Conservation (phyloP, 2,329 filamentous ascomycete genomes). For the Xylaria sp. region DNA sequence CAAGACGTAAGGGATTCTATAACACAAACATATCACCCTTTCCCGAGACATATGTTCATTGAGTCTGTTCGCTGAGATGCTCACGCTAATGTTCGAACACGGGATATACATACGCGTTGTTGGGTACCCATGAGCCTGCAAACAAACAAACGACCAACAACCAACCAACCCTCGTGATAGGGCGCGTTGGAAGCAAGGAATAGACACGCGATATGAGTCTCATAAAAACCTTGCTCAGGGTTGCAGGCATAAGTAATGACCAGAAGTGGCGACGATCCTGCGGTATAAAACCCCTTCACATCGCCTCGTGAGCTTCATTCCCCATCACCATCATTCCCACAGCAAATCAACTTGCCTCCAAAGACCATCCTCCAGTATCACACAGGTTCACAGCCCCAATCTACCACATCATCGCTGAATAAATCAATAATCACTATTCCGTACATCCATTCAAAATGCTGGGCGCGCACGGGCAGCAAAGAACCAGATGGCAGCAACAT, state of each 20-base stretch:
- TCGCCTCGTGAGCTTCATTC: not conserved
- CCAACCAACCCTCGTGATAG: not conserved
- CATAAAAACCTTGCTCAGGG: not conserved
- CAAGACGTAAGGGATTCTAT: not conserved
- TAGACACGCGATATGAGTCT: not conserved
- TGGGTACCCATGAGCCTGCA: not conserved
- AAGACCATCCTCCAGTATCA: not conserved
- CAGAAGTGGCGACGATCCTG: not conserved
- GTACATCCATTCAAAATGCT: too few species aligned
- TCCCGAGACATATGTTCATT: not conserved
- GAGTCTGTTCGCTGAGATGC: not conserved
- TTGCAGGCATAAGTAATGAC: not conserved
- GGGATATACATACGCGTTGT: not conserved
- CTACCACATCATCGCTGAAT: too few species aligned
- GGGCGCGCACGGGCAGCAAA: too few species aligned
- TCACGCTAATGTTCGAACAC: not conserved
- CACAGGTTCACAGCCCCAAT: not conserved
- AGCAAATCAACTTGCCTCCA: too few species aligned
- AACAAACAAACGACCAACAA: too few species aligned
- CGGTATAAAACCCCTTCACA: slow-evolving; percentile 12
- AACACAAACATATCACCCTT: not conserved
- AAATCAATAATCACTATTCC: too few species aligned
- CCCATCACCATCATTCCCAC: not conserved
- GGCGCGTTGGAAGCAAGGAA: not conserved
- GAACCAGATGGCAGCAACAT: too few species aligned